Evolutionary conservation across 768 basidiomycete genomes (phyloP).

Genomic region (Leccinum disarticulatum): DNA sequence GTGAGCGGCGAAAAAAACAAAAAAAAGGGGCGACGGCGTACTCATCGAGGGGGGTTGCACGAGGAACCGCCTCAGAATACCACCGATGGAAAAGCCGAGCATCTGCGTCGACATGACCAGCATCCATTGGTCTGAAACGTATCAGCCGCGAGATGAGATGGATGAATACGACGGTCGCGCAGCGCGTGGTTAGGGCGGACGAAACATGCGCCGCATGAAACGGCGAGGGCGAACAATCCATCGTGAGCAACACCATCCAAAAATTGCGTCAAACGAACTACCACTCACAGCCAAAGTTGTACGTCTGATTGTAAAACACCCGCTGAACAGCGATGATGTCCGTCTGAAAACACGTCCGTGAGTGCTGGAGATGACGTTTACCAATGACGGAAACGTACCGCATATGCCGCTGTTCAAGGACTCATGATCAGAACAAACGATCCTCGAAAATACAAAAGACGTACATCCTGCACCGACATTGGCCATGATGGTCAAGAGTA

Average conservation of each 20-base stretch:
- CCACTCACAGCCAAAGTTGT: slow-evolving; percentile 47
- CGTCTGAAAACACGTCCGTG: slow-evolving; percentile 36
- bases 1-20: not conserved
- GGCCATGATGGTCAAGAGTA: slow-evolving; percentile 69
- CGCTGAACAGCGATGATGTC: slow-evolving; percentile 75
- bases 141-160: not conserved
- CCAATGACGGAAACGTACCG: slow-evolving; percentile 22
- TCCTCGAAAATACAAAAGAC: slow-evolving; percentile 9
- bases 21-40: slow-evolving; percentile 23
- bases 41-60: slow-evolving; percentile 68
- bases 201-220: not conserved
- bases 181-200: not conserved
- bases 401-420: slow-evolving; percentile 44
- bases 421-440: not conserved
- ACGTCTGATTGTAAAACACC: slow-evolving; percentile 61
- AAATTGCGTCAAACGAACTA: not conserved
- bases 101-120: slow-evolving; percentile 71
- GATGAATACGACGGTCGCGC: not conserved
- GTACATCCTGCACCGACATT: slow-evolving; percentile 37
- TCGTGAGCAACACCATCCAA: not conserved
- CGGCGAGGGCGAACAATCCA: not conserved
- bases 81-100: slow-evolving; percentile 63
- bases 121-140: slow-evolving; percentile 51
- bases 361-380: not conserved
- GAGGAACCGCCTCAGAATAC: slow-evolving; percentile 59